phyloP scores from a whole-genome alignment of 176 grass and related monocot genomes.

The Raddia guianensis region DNA sequence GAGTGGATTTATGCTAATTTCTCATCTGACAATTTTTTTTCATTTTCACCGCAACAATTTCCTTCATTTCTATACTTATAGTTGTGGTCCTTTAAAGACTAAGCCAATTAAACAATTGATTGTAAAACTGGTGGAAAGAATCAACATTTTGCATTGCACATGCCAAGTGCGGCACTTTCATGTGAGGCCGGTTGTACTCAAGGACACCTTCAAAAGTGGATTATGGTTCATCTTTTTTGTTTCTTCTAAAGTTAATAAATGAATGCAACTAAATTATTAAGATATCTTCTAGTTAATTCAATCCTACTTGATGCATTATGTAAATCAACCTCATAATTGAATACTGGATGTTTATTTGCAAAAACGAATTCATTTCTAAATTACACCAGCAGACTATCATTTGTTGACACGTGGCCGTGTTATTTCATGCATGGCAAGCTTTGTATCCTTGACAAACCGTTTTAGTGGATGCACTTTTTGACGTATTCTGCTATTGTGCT shows the following conservation, averaged over 20 bases:
- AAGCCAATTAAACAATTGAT: neutral
- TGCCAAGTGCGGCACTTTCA: neutral
- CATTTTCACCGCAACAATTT: neutral
- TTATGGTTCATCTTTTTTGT: neutral
- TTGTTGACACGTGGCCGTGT: neutral
- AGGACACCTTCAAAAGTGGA: neutral
- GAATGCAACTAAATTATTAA: neutral
- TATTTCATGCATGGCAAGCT: neutral
- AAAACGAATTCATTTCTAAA: neutral
- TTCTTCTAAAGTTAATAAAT: neutral
- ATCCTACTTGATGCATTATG: neutral
- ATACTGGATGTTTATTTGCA: constrained; percentile 9
- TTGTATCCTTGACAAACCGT: constrained; percentile 54
- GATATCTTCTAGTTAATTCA: neutral
- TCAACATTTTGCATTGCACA: neutral
- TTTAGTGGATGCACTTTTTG: constrained; percentile 85
- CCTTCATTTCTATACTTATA: neutral
- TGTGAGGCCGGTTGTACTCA: neutral
- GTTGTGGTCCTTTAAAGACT: neutral
- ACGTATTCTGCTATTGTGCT: constrained; percentile 85
- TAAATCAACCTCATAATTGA: neutral
- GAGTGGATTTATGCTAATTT: neutral
- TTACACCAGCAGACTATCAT: neutral
- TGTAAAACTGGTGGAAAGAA: neutral
- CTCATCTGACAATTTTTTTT: neutral